Evolutionary conservation across 1,284 basidiomycete species (phyloP).

Genomic region (Schizophyllum amplum): DNA sequence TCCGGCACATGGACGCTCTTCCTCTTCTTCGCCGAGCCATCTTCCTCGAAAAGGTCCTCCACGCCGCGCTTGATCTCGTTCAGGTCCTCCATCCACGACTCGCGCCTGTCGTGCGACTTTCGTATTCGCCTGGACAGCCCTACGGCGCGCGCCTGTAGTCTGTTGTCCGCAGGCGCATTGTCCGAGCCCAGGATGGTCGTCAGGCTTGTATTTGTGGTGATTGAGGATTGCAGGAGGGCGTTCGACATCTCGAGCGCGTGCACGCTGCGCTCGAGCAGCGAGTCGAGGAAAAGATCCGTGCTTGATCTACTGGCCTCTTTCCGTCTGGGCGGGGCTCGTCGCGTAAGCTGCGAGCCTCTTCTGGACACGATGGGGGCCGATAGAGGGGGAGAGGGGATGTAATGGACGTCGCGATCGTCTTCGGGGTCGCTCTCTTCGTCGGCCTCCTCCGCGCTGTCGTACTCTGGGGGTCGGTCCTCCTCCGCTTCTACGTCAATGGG

Average conservation of each 20-base stretch:
- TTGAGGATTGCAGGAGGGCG: constrained; percentile 60
- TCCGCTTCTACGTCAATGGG: constrained; percentile 13
- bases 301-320: constrained; percentile 2
- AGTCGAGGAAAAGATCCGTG: constrained; percentile 48
- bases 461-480: constrained; percentile 61
- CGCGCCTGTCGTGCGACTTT: constrained; percentile 32
- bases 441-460: constrained; percentile 67
- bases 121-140: constrained; percentile 44
- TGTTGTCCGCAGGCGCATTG: constrained; percentile 26
- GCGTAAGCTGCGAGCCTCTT: constrained; percentile 2
- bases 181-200: constrained; percentile 31
- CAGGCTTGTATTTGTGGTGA: constrained; percentile 59
- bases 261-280: constrained; percentile 70
- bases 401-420: constrained; percentile 11
- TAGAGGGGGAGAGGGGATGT: constrained; percentile 2
- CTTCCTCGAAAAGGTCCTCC: constrained; percentile 41
- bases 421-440: constrained; percentile 58
- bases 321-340: constrained; percentile 14
- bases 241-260: constrained; percentile 80
- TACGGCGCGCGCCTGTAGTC: constrained; percentile 27
- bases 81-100: constrained; percentile 58
- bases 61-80: constrained; percentile 57
- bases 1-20: background rate
- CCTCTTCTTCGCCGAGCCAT: constrained; percentile 10
- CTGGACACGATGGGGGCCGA: constrained; percentile 2